phyloP scores from a whole-genome alignment of 805 yeast species.

The Yarrowia deformans region DNA sequence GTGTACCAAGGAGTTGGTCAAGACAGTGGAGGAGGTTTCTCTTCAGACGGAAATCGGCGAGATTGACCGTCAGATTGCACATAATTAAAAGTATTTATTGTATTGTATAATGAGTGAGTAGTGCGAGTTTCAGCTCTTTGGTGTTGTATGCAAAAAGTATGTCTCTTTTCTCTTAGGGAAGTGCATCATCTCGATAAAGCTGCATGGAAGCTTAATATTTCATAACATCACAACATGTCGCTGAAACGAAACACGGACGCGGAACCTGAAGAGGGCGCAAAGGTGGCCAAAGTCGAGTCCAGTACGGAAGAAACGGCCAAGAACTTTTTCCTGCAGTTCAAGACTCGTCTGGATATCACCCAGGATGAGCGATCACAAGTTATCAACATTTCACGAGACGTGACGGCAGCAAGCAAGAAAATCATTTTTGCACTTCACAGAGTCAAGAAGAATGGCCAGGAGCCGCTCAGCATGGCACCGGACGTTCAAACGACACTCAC shows the following conservation, averaged over 20 bases:
- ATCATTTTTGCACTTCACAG: slow-evolving; percentile 48
- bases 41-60: slow-evolving; percentile 84
- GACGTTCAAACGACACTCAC: slow-evolving; percentile 11
- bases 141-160: too few species aligned
- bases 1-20: slow-evolving; percentile 93
- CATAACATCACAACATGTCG: slow-evolving; percentile 2
- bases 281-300: slow-evolving; percentile 16
- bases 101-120: not conserved
- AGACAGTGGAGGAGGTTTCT: slow-evolving; percentile 94
- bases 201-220: slow-evolving; percentile 7
- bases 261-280: not conserved
- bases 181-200: too few species aligned
- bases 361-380: slow-evolving; percentile 52
- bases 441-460: slow-evolving; percentile 7
- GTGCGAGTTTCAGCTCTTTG: not conserved
- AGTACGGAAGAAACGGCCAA: slow-evolving; percentile 17
- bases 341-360: slow-evolving; percentile 43
- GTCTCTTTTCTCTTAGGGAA: too few species aligned
- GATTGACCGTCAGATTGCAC: slow-evolving; percentile 62
- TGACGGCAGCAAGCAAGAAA: slow-evolving; percentile 54
- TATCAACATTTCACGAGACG: slow-evolving; percentile 52
- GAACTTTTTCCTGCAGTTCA: slow-evolving; percentile 25
- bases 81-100: slow-evolving; percentile 35
- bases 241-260: slow-evolving; percentile 13
- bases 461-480: not conserved